Evolutionary conservation across 1,139 yeast species (phyloP).

Genomic region (Kurtzmaniella quercitrusa): DNA sequence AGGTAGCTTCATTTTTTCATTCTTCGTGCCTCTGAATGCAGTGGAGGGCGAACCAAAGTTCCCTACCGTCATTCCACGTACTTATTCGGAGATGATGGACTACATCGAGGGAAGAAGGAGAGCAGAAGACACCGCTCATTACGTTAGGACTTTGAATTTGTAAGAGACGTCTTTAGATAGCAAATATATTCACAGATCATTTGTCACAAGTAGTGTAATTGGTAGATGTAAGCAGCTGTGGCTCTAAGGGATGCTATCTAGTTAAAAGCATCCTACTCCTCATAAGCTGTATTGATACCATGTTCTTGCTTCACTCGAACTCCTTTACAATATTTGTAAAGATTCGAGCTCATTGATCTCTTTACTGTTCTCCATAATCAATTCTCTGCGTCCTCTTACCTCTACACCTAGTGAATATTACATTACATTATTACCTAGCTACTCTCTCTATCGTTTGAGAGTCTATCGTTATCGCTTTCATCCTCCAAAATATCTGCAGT

Average conservation of each 20-base stretch:
- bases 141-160: constrained; percentile 43
- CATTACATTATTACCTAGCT: not conserved
- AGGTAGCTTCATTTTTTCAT: constrained; percentile 85
- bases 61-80: constrained; percentile 76
- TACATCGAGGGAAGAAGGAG: constrained; percentile 87
- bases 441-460: not conserved
- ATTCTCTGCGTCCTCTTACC: not conserved
- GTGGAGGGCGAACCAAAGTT: constrained; percentile 35
- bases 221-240: too few relatives aligned
- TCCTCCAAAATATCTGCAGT: constrained; percentile 34
- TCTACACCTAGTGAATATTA: constrained; percentile 1
- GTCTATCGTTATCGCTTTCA: constrained; percentile 21
- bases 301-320: not conserved
- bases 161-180: not conserved
- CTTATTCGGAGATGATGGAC: constrained; percentile 89
- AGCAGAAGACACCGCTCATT: constrained; percentile 76
- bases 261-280: too few relatives aligned
- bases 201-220: not conserved
- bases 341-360: too few relatives aligned
- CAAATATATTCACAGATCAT: not conserved
- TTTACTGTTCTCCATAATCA: too few relatives aligned
- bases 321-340: too few relatives aligned
- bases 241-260: too few relatives aligned
- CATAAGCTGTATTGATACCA: too few relatives aligned
- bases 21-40: constrained; percentile 63